Percentiles rank a stretch among this genome's conserved stretches.
phyloP scores from a whole-genome alignment of 306 rosid genomes.

The Medicago arabica region DNA sequence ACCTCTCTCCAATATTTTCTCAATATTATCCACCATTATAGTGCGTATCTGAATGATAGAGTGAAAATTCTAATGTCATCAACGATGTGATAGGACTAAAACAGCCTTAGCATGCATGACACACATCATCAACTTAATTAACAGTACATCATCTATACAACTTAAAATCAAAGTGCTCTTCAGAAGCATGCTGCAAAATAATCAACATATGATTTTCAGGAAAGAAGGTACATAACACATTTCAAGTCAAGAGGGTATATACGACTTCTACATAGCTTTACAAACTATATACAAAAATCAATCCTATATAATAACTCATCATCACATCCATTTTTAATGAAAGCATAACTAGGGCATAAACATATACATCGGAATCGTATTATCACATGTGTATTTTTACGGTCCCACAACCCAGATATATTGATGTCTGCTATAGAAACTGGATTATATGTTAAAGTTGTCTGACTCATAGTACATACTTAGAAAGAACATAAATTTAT shows the following conservation, averaged over 20 bases:
- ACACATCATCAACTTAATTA: constrained; percentile 11
- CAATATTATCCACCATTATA: constrained; percentile 94
- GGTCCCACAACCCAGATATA: constrained; percentile 23
- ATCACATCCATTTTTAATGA: constrained; percentile 23
- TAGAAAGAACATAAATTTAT: constrained; percentile 21
- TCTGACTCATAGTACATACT: constrained; percentile 6
- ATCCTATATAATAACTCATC: constrained; percentile 10
- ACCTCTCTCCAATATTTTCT: constrained; percentile 95
- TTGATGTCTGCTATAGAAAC: not conserved
- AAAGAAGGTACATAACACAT: constrained; percentile 5
- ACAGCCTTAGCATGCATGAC: constrained; percentile 7
- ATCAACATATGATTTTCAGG: constrained; percentile 22
- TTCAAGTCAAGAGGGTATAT: constrained; percentile 27
- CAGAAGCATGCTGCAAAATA: constrained; percentile 26
- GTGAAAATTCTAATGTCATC: constrained; percentile 34
- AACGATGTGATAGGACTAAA: constrained; percentile 33
- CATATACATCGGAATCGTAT: not conserved
- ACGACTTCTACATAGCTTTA: constrained; percentile 22
- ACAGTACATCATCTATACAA: constrained; percentile 30
- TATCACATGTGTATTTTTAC: constrained; percentile 8
- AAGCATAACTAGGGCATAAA: constrained; percentile 1
- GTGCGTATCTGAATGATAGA: constrained; percentile 76
- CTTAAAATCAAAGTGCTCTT: constrained; percentile 29
- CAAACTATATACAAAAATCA: constrained; percentile 28
- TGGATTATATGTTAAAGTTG: constrained; percentile 22